A percentile compares a stretch with the other conserved stretches of the same genome.
Evolutionary conservation across 2,329 filamentous ascomycete species (phyloP).

Genomic region (Alternaria metachromatica): DNA sequence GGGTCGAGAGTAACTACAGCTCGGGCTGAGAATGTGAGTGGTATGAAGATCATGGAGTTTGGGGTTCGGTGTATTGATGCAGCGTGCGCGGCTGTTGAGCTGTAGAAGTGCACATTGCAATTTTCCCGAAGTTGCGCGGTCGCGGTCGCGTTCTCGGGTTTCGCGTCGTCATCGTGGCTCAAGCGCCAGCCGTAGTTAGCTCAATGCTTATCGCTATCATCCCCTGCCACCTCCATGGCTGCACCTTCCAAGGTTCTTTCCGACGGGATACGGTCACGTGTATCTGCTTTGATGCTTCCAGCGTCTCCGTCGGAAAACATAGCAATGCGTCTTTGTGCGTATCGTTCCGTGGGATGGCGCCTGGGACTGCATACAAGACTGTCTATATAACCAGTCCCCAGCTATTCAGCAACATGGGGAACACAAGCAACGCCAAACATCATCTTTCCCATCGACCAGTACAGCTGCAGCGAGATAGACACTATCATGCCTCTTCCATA

Average conservation of each 20-base stretch:
- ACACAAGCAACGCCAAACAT: not conserved
- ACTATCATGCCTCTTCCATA: conserved; percentile 24
- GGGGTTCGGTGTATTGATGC: not conserved
- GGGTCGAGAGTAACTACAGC: not conserved
- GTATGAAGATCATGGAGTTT: not conserved
- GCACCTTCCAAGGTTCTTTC: not conserved
- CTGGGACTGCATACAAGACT: not conserved
- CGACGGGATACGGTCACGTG: not conserved
- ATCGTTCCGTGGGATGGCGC: not conserved
- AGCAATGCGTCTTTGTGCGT: not conserved
- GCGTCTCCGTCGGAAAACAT: conserved; percentile 10
- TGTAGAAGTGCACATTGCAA: not conserved
- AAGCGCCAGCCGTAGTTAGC: not conserved
- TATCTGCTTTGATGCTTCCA: not conserved
- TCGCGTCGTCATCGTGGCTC: not conserved
- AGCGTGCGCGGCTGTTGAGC: not conserved
- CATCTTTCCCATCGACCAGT: not conserved
- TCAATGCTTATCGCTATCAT: not conserved
- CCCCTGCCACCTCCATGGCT: not conserved
- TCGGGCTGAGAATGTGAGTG: not conserved
- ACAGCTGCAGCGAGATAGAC: not conserved
- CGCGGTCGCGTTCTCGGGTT: not conserved
- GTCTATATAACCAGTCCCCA: not conserved
- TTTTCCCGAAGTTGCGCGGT: not conserved
- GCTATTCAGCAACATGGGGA: not conserved